These are phyloP conservation scores for Trichaptum fuscoviolaceum DNA, from an alignment of 768 basidiomycete species.

Conservation along the genomic window DNA sequence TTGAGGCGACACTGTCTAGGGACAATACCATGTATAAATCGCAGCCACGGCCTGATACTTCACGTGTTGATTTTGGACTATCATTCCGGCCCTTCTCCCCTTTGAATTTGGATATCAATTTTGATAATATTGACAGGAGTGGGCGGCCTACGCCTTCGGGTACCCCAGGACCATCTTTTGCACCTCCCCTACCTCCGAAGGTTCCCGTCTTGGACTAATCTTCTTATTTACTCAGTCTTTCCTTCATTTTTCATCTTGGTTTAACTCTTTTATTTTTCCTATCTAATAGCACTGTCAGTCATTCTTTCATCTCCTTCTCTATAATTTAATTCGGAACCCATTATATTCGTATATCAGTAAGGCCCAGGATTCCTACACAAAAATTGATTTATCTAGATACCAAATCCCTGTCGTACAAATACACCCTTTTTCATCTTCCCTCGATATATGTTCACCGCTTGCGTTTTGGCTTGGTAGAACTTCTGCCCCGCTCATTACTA, in stretches of 20 bases:
- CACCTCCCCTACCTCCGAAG: slow-evolving; percentile 3
- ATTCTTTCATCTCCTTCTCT: background rate
- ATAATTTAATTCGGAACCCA: background rate
- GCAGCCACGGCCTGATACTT: slow-evolving; percentile 16
- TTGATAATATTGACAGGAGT: slow-evolving; percentile 5
- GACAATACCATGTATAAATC: background rate
- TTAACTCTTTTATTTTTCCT: background rate
- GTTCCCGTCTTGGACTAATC: slow-evolving; percentile 2
- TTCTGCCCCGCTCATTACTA: slow-evolving; percentile 7
- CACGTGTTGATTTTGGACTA: slow-evolving; percentile 31
- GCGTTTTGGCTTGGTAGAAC: slow-evolving; percentile 22
- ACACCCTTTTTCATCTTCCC: slow-evolving; percentile 12
- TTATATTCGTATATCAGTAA: slow-evolving; percentile 18
- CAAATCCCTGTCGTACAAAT: background rate
- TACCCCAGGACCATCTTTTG: slow-evolving; percentile 1
- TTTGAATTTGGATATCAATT: slow-evolving; percentile 14
- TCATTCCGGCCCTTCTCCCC: slow-evolving; percentile 14
- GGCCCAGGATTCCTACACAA: background rate
- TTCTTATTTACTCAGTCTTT: background rate
- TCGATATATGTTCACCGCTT: slow-evolving; percentile 13
- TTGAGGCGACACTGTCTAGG: background rate
- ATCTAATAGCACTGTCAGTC: background rate
- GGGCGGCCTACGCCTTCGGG: slow-evolving; percentile 6
- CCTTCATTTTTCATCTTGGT: background rate
- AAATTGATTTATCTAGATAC: slow-evolving; percentile 5